Conservation (phyloP, 1,139 yeast genomes). For the Nakaseomyces kungkrabaensis region DNA sequence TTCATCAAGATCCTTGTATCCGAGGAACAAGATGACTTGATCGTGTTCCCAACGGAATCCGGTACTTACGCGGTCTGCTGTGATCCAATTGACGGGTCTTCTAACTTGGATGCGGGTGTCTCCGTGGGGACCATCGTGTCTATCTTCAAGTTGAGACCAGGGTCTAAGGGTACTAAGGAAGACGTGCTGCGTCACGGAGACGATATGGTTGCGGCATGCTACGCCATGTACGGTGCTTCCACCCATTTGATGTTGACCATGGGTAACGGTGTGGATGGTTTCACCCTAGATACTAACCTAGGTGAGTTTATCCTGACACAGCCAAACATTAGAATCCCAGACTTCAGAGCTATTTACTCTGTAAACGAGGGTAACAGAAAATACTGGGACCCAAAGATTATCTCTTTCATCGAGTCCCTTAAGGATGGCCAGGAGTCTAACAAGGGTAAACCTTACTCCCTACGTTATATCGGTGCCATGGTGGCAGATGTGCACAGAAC, state of each 20-base stretch:
- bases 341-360: slow-evolving; percentile 66
- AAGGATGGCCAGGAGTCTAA: slow-evolving; percentile 58
- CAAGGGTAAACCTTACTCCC: slow-evolving; percentile 76
- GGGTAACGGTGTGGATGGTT: slow-evolving; percentile 87
- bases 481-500: slow-evolving; percentile 98
- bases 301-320: slow-evolving; percentile 94
- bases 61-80: slow-evolving; percentile 95
- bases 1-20: slow-evolving; percentile 85
- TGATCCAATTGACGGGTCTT: slow-evolving; percentile 96
- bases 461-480: slow-evolving; percentile 96
- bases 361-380: slow-evolving; percentile 89
- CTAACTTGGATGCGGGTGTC: slow-evolving; percentile 96
- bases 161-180: slow-evolving; percentile 69
- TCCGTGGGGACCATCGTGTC: slow-evolving; percentile 98
- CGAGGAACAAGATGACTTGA: slow-evolving; percentile 94
- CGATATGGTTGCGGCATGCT: slow-evolving; percentile 96
- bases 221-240: slow-evolving; percentile 99
- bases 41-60: slow-evolving; percentile 63
- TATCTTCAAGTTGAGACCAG: slow-evolving; percentile 63
- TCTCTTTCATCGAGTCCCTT: slow-evolving; percentile 58
- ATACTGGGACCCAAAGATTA: slow-evolving; percentile 73
- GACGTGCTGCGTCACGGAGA: slow-evolving; percentile 87
- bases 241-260: slow-evolving; percentile 89
- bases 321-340: slow-evolving; percentile 65
- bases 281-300: slow-evolving; percentile 82